Evolutionary conservation across 345 rosid species (phyloP).

Genomic region (Aurinia saxatilis): DNA sequence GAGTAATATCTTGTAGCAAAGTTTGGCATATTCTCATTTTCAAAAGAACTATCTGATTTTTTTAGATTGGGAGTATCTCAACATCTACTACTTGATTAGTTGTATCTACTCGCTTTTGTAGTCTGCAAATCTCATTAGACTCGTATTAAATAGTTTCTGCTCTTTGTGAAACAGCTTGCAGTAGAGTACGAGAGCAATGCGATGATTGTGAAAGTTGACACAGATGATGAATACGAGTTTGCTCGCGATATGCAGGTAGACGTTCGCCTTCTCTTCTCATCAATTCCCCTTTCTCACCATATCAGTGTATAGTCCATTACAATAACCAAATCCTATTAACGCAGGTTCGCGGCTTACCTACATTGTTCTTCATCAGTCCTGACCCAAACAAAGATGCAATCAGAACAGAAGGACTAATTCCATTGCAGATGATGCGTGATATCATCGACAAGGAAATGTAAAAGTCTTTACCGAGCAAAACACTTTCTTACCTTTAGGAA

Average conservation of each 20-base stretch:
- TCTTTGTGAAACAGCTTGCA: constrained; percentile 50
- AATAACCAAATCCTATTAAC: not conserved
- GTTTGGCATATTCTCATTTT: not conserved
- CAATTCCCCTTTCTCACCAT: not conserved
- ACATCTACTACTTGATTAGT: not conserved
- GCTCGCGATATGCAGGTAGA: constrained; percentile 81
- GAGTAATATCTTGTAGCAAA: not conserved
- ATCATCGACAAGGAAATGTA: constrained; percentile 79
- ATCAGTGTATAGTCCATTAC: not conserved
- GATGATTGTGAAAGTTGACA: constrained; percentile 81
- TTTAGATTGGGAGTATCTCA: not conserved
- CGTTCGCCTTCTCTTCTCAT: not conserved
- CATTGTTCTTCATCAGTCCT: constrained; percentile 75
- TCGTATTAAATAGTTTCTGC: not conserved
- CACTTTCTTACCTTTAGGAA: constrained; percentile 10
- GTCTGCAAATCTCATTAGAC: not conserved
- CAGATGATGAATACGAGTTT: constrained; percentile 86
- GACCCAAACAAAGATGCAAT: constrained; percentile 85
- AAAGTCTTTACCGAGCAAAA: constrained; percentile 8
- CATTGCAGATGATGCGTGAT: constrained; percentile 86
- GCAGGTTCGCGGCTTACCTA: constrained; percentile 94
- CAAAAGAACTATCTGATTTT: not conserved
- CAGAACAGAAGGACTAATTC: constrained; percentile 86
- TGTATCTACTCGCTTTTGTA: not conserved
- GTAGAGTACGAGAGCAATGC: constrained; percentile 82